Percentiles rank a stretch among this genome's conserved stretches.
These are phyloP conservation scores for Amniculicola lignicola DNA, from an alignment of 495 filamentous ascomycete genomes.

Conservation along the genomic window DNA sequence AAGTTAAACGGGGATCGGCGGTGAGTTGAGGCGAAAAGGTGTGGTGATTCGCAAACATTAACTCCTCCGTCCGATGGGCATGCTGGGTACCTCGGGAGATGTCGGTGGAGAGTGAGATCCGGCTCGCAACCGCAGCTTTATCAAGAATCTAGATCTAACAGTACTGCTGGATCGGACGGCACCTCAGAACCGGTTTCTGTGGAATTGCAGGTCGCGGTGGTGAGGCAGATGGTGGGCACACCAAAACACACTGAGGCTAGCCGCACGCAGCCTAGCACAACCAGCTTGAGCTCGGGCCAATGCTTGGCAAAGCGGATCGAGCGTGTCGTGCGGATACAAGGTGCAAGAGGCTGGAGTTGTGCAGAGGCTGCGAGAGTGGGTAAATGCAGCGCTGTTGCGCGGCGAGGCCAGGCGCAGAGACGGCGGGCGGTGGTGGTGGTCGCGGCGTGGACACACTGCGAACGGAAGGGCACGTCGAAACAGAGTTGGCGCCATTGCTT, in stretches of 20 bases:
- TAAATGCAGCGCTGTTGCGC: not conserved
- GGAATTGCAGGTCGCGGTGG: not conserved
- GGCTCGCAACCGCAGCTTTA: too few species aligned
- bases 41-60: too few species aligned
- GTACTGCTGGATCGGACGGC: not conserved
- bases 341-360: constrained; percentile 18
- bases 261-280: not conserved
- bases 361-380: constrained; percentile 3
- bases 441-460: not conserved
- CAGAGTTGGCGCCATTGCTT: not conserved
- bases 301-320: constrained; percentile 4
- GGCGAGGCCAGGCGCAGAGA: not conserved
- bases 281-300: constrained; percentile 5
- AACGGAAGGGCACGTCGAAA: not conserved
- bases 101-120: too few species aligned
- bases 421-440: not conserved
- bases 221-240: not conserved
- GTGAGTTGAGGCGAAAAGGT: not conserved
- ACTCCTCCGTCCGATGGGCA: too few species aligned
- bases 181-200: not conserved
- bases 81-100: too few species aligned
- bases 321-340: not conserved
- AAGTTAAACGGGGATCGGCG: not conserved
- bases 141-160: too few species aligned
- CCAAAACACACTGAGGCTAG: not conserved